Evolutionary conservation across 257 asterid genomes (phyloP), one percentile per base, ranked within the genome.

Genomic region (Solanum bulbocastanum): DNA sequence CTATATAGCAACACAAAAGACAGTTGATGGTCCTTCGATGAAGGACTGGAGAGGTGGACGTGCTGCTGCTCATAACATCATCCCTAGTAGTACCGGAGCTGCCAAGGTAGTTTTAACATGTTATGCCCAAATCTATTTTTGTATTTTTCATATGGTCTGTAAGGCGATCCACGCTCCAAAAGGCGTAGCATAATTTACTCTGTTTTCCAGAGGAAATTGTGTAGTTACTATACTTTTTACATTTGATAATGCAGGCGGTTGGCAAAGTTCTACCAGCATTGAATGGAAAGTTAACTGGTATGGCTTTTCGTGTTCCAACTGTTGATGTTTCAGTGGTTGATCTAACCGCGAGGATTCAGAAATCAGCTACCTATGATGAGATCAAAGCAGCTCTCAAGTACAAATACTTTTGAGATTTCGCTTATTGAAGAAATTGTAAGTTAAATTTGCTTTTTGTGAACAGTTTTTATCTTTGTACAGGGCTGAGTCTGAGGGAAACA

Each of bases 281-380:
- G 46, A 93, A 93, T 49, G 95, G 95, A 14, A 93, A 93, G 88
- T 93, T 93, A 13, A 92, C 95, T 13, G 94, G 94, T 27, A 93
- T 93, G 95, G 92, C 95, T 42, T 93, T 93, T 91, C 95, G 95
- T 22, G 95, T 93, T 22, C 95, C 95, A 23, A 93, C 95, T 32
- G 90, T 90, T 58, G 93, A 93, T 88, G 95, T 93, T 36, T 93
- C 94, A 5, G 94, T 93, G 32, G 95, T 93, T 73, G 95, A 93
- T 83, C 90, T 93, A 5, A 93, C 95, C 14, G 93, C 69, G 15
- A 88, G 95, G 73, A 93, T 93, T 40, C 90, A 90, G 68, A 93
- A 92, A 89, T 85, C 92, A 13, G 95, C 95, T 85, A 69, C 93
- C 20, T 92, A 93, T 42, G 94, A 93, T 84, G 94, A 93, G 74